Evolutionary conservation across 208 protist genomes (phyloP), one percentile per base, ranked within the genome.

Genomic region (Acanthamoeba royreba): DNA sequence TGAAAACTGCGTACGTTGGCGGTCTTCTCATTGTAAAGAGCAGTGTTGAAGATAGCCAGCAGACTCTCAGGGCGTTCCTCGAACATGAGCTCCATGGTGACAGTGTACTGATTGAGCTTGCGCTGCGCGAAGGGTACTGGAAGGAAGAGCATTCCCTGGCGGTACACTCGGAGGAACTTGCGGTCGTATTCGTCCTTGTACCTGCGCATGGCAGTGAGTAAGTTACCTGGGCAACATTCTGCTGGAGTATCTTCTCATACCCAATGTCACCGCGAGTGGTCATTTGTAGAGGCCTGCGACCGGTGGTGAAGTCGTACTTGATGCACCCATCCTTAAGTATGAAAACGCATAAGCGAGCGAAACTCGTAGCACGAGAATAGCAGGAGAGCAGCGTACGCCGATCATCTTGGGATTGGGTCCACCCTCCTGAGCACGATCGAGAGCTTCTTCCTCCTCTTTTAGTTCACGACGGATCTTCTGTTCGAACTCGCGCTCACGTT

Each of bases 271-370:
- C 85, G 5, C 85, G 43, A 22, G 17, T 58, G 49, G 40, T 91
- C 85, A 91, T 91, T 53, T 72, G 35, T 25, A 40, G n/a, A 5
- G 85, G 85, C 45, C 85, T 31, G 35, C 55, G 49, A 13, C 85
- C 85, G 7, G 53, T 61, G 19, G 85, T 91, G 85, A 91, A 91
- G 85, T 91, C 85, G 58, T 91, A 91, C 58, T 91, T 61, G 17
- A 91, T 91, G 85, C 52, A 91, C 4, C 85, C 85, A 22, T 61
- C 77, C 77, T 87, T 31, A 38, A 1, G n/a, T 25, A 85, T 13
- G 13, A 52, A 46, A 85, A 52, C 40, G 74, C 8, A 85, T 45
- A 45, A 85, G 74, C 28, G 46, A 55, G 25, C 55, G 46, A 87
- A 42, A 87, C 3, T 42, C 0, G 5, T 42, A 35, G 28, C 40